Base-by-base conservation (phyloP, 352 stramenopile species). In the Phytopythium kandeliae region DNA sequence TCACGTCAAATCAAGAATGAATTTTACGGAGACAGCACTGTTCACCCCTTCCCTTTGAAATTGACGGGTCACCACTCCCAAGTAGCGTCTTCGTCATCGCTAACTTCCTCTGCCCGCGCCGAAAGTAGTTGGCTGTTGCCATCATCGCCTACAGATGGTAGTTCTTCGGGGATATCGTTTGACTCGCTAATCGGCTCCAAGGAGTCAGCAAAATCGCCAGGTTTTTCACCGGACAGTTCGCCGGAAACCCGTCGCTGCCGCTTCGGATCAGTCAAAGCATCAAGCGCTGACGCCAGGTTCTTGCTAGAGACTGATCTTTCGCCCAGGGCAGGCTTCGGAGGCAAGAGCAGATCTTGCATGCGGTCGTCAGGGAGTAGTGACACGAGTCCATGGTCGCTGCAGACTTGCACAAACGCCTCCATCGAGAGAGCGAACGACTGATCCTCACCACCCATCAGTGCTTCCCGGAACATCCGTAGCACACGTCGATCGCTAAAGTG, bases 371-470 rank as follows among this genome's bases (percentile, higher is more conserved):
- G 71, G 2, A 91, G 56, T 24, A 91, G 55, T 8, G 77, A 75
- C 21, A 86, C 79, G 16, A 91, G 62, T 4, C 79, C 79, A 41
- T 91, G 77, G 48, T 89, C 74, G 19, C 77, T 74, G 59, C 79
- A 91, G 4, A 89, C 77, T 33, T 72, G 49, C 26, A 89, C 67
- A 21, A 91, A 89, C 2, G 79, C 73, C 3, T 72, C 62, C 69
- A 86, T 87, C 6, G 79, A 89, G 21, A 91, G 60, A 16, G 74
- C 74, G 44, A 88, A 91, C 0, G 79, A 86, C 50, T 88, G 76
- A n/a, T 85, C 65, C 1, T 50, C 59, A 12, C 77, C 60, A 17
- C 72, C 62, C 69, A 85, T 86, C 15, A 91, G 48, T 31, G 79
- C 73, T 40, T 91, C 77, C 1, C 77, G 74, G 36, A 91, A 89